Base-by-base conservation (phyloP, 257 asterid genomes). In the Anisodus acutangulus region DNA sequence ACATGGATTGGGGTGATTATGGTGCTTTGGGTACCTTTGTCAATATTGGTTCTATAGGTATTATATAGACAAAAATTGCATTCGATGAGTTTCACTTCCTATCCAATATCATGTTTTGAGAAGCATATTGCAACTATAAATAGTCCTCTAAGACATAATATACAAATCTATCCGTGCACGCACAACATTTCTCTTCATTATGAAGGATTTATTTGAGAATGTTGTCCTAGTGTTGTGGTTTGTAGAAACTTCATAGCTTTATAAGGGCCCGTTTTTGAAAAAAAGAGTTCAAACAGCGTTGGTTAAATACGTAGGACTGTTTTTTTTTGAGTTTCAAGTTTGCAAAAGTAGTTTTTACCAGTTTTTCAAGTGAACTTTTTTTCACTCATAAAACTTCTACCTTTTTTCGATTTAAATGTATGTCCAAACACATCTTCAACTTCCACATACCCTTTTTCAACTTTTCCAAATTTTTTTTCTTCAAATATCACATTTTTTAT, bases 1-100 rank as follows among this genome's bases (percentile, higher is more conserved):
- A 84, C 92, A 95, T 95, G 99, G 99, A 95, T 80, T 95, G 99
- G 99, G 98, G 98, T 83, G 92, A 88, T 78, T 93, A 94, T 86
- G 99, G 90, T 88, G 97, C 97, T 84, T 81, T 91, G 89, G 98
- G 93, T 19, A 91, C 90, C 88, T 95, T 95, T 82, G 86, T 95
- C 92, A 93, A 90, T 60, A 89, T 95, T 81, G 99, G 98, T 83
- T 87, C 97, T 53, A 90, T 95, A 89, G 99, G 99, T 94, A 89
- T 85, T 79, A 2, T 4, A 3, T 9, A 51, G 64, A 22, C 51
- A 12, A 76, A 51, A 0, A 53, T 15, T 3, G 0, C 22, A 26
- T 17, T 0, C 51, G 81, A 76, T 51, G 11, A 13, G 45, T 6
- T 12, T 22, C 47, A 6, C 11, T 74, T 74, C 3, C n/a, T 19